Conservation (phyloP, 768 basidiomycete genomes). For the Naganishia kalamii region DNA sequence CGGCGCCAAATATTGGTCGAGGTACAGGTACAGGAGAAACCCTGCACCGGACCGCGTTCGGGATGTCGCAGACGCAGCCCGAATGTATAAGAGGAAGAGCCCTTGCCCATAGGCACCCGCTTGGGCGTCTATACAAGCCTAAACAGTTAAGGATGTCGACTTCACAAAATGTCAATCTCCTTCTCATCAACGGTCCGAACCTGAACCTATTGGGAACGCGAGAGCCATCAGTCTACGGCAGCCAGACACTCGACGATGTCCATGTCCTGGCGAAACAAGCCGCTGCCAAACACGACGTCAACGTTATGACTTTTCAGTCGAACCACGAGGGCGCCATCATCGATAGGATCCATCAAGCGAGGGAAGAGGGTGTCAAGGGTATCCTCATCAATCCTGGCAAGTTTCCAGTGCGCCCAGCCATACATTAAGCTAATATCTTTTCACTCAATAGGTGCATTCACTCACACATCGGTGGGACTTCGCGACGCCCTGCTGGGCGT, state of each 20-base stretch:
- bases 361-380: conserved; percentile 31
- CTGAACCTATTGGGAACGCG: conserved; percentile 33
- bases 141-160: background rate
- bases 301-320: conserved; percentile 29
- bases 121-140: background rate
- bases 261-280: conserved; percentile 20
- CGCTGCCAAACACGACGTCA: conserved; percentile 21
- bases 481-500: conserved; percentile 33
- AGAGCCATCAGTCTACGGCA: conserved; percentile 35
- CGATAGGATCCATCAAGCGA: conserved; percentile 34
- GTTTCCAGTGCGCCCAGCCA: background rate
- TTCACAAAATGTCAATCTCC: conserved; percentile 13
- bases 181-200: conserved; percentile 37
- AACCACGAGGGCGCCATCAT: conserved; percentile 37
- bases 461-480: conserved; percentile 34
- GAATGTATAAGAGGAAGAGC: too few relatives aligned
- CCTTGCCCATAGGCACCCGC: too few relatives aligned
- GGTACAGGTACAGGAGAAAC: too few relatives aligned
- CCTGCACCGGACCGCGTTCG: too few relatives aligned
- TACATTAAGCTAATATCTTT: background rate
- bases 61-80: too few relatives aligned
- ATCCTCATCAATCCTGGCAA: conserved; percentile 33
- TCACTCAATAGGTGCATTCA: conserved; percentile 28
- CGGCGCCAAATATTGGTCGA: too few relatives aligned
- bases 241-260: conserved; percentile 31